Base-by-base conservation (phyloP, 2,329 filamentous ascomycete species). In the Arthrobotrys entomopaga region DNA sequence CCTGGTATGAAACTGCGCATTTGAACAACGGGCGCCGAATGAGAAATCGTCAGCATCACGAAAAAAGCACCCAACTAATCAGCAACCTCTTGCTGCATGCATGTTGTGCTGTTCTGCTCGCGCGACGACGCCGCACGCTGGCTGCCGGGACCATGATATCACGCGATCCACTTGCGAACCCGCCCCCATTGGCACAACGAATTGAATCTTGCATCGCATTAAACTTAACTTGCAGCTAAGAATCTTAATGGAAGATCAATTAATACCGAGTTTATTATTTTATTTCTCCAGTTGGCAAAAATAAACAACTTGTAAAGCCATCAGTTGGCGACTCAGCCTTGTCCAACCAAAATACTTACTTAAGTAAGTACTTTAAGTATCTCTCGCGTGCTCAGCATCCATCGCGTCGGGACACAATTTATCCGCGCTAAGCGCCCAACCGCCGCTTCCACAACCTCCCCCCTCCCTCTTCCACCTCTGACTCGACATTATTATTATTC, bases 91-190 rank as follows among this genome's bases (percentile, higher is more conserved):
- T 3, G 7, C 29, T 34, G 29, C 29, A 34, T 66, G 69, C 69
- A 66, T 50, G 63, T 61, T 74, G 63, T 61, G 70, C 70, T 74
- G 70, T 66, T 40, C 69, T 54, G 24, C 43, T 22, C 24, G 43
- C 19, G 22, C n/a, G n/a, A n/a, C n/a, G n/a, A n/a, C n/a, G n/a
- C n/a, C n/a, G n/a, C n/a, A 16, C 42, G 53, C 64, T 74, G 63
- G 70, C 70, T 42, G 64, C 63, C 58, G n/a, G n/a, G n/a, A n/a
- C n/a, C n/a, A n/a, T n/a, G n/a, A n/a, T n/a, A 48, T 48, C 70
- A 67, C 70, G 70, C 70, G 70, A 74, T n/a, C n/a, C n/a, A n/a
- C 70, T 61, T 38, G 22, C 50, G 26, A 58, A 11, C 42, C 16
- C 29, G n/a, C 19, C 46, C 58, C 43, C 58, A 57, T 63, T 71